Evolutionary conservation across 2,329 filamentous ascomycete genomes (phyloP), one percentile per base, ranked within the genome.

Genomic region (Nothophoma quercina): DNA sequence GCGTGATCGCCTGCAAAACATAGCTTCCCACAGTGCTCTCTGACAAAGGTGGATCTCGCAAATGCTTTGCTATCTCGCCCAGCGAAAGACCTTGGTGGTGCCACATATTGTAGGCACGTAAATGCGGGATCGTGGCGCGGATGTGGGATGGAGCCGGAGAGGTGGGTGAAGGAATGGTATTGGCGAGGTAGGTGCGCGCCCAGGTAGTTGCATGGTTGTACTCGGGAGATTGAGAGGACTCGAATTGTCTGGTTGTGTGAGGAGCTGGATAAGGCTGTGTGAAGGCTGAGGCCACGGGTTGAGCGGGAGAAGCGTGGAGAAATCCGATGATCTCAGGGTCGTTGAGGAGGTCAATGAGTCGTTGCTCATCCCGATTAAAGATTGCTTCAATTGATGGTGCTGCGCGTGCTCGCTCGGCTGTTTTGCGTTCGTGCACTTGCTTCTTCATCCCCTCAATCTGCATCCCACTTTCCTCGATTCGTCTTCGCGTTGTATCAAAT

Each of bases 21-120:
- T 74, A 71, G 23, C 54, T 60, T 9, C 32, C 40, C 9, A 72
- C 68, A 5, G 71, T 73, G 32, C 45, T 65, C 33, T 55, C 39
- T 23, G 63, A 55, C 12, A 74, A 58, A 13, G 70, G 70, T 9
- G 68, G 69, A 25, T 72, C 62, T 6, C 68, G 57, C 33, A 73
- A 22, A n/a, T 65, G 53, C 4, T 32, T 18, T 6, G 62, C 65
- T 23, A 72, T 62, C 6, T 58, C 55, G 4, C 58, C 55, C 7
- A 72, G 12, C 1, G 61, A 26, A 6, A 73, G 47, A 2, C 52
- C 40, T 44, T 73, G 70, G 26, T 67, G 50, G 26, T 68, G 53
- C 71, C 71, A 74, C 28, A 74, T 47, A 32, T 71, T 60, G 49
- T 73, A 74, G 7, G 68, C 67, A 10, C 70, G 69, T 12, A 74